Evolutionary conservation across 352 stramenopile species (phyloP).

Genomic region (Blastocystis sp.): DNA sequence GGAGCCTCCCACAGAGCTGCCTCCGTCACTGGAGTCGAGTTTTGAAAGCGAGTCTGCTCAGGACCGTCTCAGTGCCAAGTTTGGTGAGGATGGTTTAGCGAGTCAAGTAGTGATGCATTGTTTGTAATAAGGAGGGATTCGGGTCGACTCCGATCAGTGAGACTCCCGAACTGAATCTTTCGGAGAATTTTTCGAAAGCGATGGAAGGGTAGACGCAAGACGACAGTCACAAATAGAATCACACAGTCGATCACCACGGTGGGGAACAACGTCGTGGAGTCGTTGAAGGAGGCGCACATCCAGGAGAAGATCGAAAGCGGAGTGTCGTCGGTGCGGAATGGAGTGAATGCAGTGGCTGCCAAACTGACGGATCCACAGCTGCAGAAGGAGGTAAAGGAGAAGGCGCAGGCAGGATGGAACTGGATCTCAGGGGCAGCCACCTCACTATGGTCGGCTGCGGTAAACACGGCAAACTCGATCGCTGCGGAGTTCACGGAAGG

Average conservation of each 20-base stretch:
- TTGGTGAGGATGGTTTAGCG: slow-evolving; percentile 32
- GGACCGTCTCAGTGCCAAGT: slow-evolving; percentile 10
- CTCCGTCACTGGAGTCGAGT: not conserved
- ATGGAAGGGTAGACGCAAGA: not conserved
- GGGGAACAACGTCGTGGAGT: slow-evolving; percentile 11
- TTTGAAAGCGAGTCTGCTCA: not conserved
- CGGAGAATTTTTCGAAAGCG: not conserved
- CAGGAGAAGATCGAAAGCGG: not conserved
- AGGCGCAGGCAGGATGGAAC: not conserved
- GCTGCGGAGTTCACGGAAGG: slow-evolving; percentile 6
- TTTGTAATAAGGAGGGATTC: not conserved
- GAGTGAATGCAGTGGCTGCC: not conserved
- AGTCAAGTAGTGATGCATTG: not conserved
- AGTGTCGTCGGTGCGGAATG: not conserved
- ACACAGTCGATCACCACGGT: slow-evolving; percentile 4
- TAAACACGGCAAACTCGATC: slow-evolving; percentile 7
- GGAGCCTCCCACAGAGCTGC: slow-evolving; percentile 37
- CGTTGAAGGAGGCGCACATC: slow-evolving; percentile 18
- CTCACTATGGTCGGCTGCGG: not conserved
- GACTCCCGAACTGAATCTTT: not conserved
- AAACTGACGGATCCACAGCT: slow-evolving; percentile 9
- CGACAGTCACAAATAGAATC: not conserved
- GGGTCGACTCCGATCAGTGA: not conserved
- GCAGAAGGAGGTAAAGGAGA: not conserved
- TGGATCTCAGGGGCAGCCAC: slow-evolving; percentile 21